A percentile compares a stretch with the other conserved stretches of the same genome.
Evolutionary conservation across 257 asterid genomes (phyloP).

Genomic region (Primulina huaijiensis): DNA sequence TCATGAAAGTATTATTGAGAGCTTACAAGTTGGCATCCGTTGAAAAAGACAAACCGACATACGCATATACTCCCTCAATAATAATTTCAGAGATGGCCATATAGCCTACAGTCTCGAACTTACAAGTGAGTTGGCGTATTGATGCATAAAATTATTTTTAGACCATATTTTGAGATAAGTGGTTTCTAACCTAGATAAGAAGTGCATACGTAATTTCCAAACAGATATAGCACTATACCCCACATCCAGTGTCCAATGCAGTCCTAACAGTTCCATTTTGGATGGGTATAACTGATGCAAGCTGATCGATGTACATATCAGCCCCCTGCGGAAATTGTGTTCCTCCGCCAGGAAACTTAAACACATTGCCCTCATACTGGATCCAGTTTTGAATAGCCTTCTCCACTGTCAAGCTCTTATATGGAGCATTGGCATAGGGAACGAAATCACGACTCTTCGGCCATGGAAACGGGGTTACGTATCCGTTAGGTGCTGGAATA

Average conservation of each 20-base stretch:
- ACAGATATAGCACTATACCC: conserved; percentile 34
- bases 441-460: conserved; percentile 69
- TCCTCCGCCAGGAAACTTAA: conserved; percentile 66
- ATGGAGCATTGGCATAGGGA: conserved; percentile 62
- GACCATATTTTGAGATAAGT: neutral
- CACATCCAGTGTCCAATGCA: conserved; percentile 60
- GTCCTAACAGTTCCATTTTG: conserved; percentile 60
- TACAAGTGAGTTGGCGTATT: neutral
- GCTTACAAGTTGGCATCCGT: neutral
- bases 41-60: neutral
- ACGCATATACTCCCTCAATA: neutral
- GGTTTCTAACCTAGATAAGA: conserved; percentile 3
- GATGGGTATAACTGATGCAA: conserved; percentile 58
- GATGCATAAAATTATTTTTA: neutral
- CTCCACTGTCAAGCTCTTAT: conserved; percentile 60
- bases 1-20: neutral
- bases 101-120: too few species aligned
- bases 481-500: conserved; percentile 59
- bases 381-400: conserved; percentile 70
- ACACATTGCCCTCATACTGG: conserved; percentile 61
- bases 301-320: conserved; percentile 59
- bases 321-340: conserved; percentile 70
- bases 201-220: neutral
- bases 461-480: conserved; percentile 58
- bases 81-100: too few species aligned